Conservation (phyloP, 306 rosid species). For the Hylodesmum podocarpum region DNA sequence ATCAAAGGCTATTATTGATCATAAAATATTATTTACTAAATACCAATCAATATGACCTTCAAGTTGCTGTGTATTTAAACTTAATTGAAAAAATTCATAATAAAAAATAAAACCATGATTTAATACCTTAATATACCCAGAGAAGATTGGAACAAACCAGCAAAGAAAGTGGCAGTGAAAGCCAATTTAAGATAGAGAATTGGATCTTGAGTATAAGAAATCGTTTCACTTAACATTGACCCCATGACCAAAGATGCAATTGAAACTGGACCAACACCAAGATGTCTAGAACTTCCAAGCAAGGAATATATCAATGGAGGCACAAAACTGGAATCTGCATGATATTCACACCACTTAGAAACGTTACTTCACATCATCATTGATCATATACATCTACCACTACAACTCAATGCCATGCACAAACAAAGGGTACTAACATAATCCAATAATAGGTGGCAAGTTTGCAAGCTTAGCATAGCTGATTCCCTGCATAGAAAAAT, state of each 20-base stretch:
- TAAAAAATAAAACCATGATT: background rate
- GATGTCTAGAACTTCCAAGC: conserved; percentile 92
- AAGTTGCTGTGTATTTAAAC: background rate
- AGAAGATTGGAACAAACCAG: conserved; percentile 89
- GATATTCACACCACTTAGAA: background rate
- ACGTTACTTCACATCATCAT: background rate
- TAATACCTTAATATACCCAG: conserved; percentile 79
- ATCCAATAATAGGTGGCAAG: conserved; percentile 92
- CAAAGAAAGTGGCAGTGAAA: conserved; percentile 90
- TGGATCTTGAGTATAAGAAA: conserved; percentile 66
- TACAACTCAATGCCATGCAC: background rate
- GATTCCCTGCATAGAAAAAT: conserved; percentile 69
- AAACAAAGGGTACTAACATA: conserved; percentile 60
- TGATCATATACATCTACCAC: background rate
- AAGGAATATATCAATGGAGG: conserved; percentile 86
- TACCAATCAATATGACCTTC: background rate
- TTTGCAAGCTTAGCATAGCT: conserved; percentile 98
- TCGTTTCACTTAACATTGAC: conserved; percentile 79
- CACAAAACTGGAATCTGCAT: conserved; percentile 97
- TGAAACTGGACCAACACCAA: conserved; percentile 96
- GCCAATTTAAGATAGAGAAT: conserved; percentile 84
- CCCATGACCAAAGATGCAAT: conserved; percentile 98
- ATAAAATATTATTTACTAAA: background rate
- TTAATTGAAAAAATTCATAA: background rate
- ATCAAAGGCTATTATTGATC: conserved; percentile 21